These are phyloP conservation scores for Rhizopogon salebrosus DNA, from an alignment of 768 basidiomycete species.

Conservation along the genomic window DNA sequence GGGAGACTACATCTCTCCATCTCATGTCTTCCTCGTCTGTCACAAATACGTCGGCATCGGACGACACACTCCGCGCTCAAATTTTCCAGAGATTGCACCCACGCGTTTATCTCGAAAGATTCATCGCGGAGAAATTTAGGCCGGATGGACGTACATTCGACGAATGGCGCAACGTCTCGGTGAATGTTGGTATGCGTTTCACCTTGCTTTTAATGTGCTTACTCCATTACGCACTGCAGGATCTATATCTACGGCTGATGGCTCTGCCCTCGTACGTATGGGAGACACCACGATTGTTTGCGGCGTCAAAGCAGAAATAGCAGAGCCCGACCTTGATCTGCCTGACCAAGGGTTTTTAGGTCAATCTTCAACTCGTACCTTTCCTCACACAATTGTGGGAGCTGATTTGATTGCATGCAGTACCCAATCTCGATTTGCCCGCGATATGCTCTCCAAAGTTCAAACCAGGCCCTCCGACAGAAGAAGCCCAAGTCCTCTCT, in stretches of 20 bases:
- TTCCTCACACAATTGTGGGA: background rate
- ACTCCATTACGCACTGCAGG: slow-evolving; percentile 37
- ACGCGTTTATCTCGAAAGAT: slow-evolving; percentile 79
- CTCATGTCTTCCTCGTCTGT: background rate
- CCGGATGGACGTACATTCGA: slow-evolving; percentile 76
- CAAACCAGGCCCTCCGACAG: slow-evolving; percentile 91
- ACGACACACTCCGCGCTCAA: slow-evolving; percentile 24
- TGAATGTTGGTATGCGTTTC: slow-evolving; percentile 68
- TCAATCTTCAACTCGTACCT: slow-evolving; percentile 28
- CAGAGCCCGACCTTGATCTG: slow-evolving; percentile 78
- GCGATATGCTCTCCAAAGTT: slow-evolving; percentile 91
- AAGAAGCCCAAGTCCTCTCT: slow-evolving; percentile 90
- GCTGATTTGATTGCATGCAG: slow-evolving; percentile 31
- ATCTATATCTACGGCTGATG: slow-evolving; percentile 90
- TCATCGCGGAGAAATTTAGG: slow-evolving; percentile 69
- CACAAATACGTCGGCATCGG: background rate
- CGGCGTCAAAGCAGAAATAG: slow-evolving; percentile 93
- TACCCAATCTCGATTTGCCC: slow-evolving; percentile 93
- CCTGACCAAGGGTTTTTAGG: slow-evolving; percentile 81
- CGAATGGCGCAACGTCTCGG: slow-evolving; percentile 68
- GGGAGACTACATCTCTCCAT: too few relatives aligned
- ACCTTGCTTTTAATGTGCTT: background rate
- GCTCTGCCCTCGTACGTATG: slow-evolving; percentile 85
- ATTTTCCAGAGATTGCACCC: slow-evolving; percentile 91
- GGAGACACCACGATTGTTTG: slow-evolving; percentile 95